phyloP scores from a whole-genome alignment of 169 alveolate species.

The Cryptosporidium parvum region DNA sequence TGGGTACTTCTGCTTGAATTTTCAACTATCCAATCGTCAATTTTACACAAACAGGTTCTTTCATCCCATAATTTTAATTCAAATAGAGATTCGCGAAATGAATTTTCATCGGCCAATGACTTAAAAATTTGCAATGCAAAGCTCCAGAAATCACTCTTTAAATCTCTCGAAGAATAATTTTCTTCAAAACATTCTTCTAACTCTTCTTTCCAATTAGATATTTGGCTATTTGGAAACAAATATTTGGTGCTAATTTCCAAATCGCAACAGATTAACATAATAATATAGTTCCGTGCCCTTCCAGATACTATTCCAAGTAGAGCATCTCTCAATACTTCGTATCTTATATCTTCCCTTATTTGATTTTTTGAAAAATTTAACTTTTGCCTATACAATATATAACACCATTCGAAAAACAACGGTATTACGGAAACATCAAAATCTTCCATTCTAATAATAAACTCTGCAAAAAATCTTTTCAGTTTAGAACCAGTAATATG shows the following conservation, averaged over 20 bases:
- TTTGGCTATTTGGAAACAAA: constrained; percentile 54
- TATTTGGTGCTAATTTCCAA: constrained; percentile 1
- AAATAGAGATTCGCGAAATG: neutral
- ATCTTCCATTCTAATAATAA: constrained; percentile 10
- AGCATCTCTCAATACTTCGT: constrained; percentile 14
- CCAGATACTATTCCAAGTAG: constrained; percentile 35
- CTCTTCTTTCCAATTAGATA: constrained; percentile 30
- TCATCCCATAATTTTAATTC: neutral
- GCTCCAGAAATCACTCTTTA: constrained; percentile 20
- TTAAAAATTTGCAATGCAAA: constrained; percentile 24
- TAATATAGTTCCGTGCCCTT: constrained; percentile 22
- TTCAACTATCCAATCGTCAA: constrained; percentile 9
- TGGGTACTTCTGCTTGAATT: neutral
- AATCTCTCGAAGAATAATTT: neutral
- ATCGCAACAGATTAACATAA: constrained; percentile 45
- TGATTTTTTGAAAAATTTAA: constrained; percentile 22
- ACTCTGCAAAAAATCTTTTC: constrained; percentile 26
- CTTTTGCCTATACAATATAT: constrained; percentile 23
- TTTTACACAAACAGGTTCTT: constrained; percentile 35
- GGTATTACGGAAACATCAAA: constrained; percentile 47
- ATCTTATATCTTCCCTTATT: constrained; percentile 34
- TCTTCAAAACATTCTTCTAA: constrained; percentile 1
- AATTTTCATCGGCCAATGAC: constrained; percentile 6
- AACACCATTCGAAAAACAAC: constrained; percentile 70
- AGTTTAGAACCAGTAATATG: constrained; percentile 15